Evolutionary conservation across 2,329 filamentous ascomycete genomes (phyloP), one percentile per base, ranked within the genome.

Genomic region (Biscogniauxia sp.): DNA sequence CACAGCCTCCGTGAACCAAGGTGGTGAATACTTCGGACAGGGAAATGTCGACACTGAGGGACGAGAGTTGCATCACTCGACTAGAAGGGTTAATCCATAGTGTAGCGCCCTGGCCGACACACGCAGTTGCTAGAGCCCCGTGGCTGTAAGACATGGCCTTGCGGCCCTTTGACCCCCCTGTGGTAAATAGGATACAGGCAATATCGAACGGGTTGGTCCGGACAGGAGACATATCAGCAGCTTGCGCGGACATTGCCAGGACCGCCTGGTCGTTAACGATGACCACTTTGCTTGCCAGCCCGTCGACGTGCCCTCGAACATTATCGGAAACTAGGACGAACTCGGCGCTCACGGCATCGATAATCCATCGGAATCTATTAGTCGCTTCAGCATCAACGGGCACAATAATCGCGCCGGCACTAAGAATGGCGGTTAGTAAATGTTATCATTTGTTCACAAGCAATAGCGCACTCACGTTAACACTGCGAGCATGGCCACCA

Each of bases 401-500:
- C 0, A 82, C 79, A 50, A 84, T 79, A n/a, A 77, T 77, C 1
- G 78, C 82, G 13, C 82, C 82, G 3, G 81, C 75, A 54, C 67
- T 77, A 15, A 8, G 9, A 45, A 2, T 1, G 32, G 65, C 51
- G 65, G 53, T 57, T 57, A 32, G 54, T 11, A 20, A 15, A 37
- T 13, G 52, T 32, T 4, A 19, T 53, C 37, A 8, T 49, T 49
- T 23, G 13, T 9, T 2, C 2, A 11, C 6, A 53, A 67, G 62
- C 58, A 76, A 76, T 9, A 6, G 2, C n/a, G 6, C 13, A 86
- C 87, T 59, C 81, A 79, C 74, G 90, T 89, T 51, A 92, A 76
- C 1, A 88, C 81, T 0, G 89, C 88, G 20, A 93, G 78, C 62
- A 93, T 88, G 6, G 87, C 82, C 49, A 92, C 77, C 54, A 92